Percentiles rank a stretch among this genome's conserved stretches.
Conservation (phyloP, 2,329 filamentous ascomycete genomes). For the Fusarium tricinctum region DNA sequence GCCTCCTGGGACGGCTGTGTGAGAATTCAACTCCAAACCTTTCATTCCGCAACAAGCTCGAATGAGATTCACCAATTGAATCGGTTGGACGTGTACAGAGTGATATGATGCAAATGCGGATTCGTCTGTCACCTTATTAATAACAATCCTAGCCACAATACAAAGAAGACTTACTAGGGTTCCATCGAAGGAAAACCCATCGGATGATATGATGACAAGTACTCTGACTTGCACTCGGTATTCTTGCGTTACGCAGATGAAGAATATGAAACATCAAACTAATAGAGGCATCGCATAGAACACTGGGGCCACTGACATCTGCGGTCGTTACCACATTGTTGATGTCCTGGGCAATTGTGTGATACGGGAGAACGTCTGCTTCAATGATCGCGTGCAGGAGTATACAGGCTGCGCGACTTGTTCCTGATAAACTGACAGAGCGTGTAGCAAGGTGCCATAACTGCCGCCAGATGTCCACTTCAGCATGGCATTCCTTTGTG, state of each 20-base stretch:
- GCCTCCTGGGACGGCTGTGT: conserved; percentile 61
- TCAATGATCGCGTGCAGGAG: conserved; percentile 78
- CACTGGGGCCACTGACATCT: conserved; percentile 84
- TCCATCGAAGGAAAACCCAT: conserved; percentile 89
- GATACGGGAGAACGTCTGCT: conserved; percentile 75
- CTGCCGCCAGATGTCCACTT: conserved; percentile 72
- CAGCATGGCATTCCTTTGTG: conserved; percentile 53
- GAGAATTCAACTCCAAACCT: conserved; percentile 50
- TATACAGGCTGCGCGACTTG: conserved; percentile 82
- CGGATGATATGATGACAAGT: conserved; percentile 80
- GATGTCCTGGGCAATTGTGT: conserved; percentile 76
- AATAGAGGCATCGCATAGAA: conserved; percentile 84
- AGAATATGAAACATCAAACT: conserved; percentile 79
- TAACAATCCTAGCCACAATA: not conserved
- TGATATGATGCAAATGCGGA: conserved; percentile 74
- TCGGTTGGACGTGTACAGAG: conserved; percentile 72
- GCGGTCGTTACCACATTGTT: conserved; percentile 81
- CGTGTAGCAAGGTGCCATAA: conserved; percentile 82
- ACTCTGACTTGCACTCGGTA: conserved; percentile 75
- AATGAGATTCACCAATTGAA: conserved; percentile 78
- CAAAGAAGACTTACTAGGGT: conserved; percentile 72
- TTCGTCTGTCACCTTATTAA: conserved; percentile 67
- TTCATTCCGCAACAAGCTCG: conserved; percentile 73
- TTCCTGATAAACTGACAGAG: conserved; percentile 76
- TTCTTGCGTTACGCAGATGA: conserved; percentile 73